phyloP scores from a whole-genome alignment of 2,329 filamentous ascomycete species.

The Cadophora malorum region DNA sequence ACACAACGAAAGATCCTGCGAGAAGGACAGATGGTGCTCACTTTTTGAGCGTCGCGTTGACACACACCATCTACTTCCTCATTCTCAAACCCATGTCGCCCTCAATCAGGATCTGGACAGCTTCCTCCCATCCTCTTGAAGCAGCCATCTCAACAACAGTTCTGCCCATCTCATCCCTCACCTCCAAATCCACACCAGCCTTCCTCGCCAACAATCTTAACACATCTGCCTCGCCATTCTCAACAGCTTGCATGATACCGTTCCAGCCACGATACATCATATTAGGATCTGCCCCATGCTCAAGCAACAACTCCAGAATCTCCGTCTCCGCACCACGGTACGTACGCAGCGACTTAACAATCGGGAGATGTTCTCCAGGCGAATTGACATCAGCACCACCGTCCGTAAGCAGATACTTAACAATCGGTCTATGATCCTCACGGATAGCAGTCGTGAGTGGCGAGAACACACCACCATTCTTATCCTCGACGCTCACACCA shows the following conservation, averaged over 20 bases:
- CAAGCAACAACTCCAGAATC: constrained; percentile 67
- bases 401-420: constrained; percentile 65
- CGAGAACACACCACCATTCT: constrained; percentile 75
- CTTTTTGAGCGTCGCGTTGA: neutral
- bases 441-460: constrained; percentile 70
- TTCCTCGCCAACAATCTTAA: constrained; percentile 58
- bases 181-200: constrained; percentile 57
- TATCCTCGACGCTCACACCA: constrained; percentile 69
- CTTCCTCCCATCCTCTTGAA: constrained; percentile 64
- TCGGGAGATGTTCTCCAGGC: constrained; percentile 72
- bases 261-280: constrained; percentile 71
- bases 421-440: constrained; percentile 66
- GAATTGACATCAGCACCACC: constrained; percentile 69
- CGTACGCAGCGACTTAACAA: constrained; percentile 72
- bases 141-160: constrained; percentile 64
- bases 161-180: constrained; percentile 59
- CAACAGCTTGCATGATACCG: constrained; percentile 68
- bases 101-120: constrained; percentile 53
- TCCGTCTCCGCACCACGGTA: constrained; percentile 62
- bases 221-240: constrained; percentile 64
- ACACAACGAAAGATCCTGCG: neutral
- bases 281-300: constrained; percentile 71
- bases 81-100: constrained; percentile 26
- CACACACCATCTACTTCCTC: neutral
- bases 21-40: neutral